Evolutionary conservation across 306 rosid genomes (phyloP).

Genomic region (Pterocarpus macrocarpus): DNA sequence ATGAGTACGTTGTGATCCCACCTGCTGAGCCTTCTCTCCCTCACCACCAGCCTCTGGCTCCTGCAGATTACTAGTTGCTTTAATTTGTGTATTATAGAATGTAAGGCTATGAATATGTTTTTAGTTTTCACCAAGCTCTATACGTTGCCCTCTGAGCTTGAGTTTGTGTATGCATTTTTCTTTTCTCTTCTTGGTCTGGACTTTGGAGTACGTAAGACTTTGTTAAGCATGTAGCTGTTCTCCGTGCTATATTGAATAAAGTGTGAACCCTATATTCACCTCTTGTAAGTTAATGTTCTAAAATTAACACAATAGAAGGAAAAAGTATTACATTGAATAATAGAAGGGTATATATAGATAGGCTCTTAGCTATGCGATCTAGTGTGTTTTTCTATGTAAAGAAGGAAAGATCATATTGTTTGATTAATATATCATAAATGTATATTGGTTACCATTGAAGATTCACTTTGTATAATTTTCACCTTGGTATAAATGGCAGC

Average conservation of each 20-base stretch:
- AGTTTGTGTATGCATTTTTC: not conserved
- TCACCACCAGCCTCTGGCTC: conserved; percentile 86
- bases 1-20: conserved; percentile 84
- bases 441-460: too few relatives aligned
- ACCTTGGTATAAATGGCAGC: too few relatives aligned
- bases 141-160: not conserved
- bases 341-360: too few relatives aligned
- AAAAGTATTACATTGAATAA: too few relatives aligned
- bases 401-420: too few relatives aligned
- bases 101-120: conserved; percentile 22
- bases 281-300: too few relatives aligned
- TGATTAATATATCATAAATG: too few relatives aligned
- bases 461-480: too few relatives aligned
- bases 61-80: conserved; percentile 79
- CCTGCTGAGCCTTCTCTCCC: conserved; percentile 64
- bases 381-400: too few relatives aligned
- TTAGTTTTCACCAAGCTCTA: too few relatives aligned
- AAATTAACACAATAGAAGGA: too few relatives aligned
- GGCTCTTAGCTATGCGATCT: too few relatives aligned
- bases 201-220: not conserved
- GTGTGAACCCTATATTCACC: not conserved
- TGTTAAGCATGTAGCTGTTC: conserved; percentile 1
- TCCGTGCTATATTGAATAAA: conserved; percentile 45
- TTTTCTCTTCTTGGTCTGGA: conserved; percentile 5
- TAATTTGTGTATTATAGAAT: not conserved